Evolutionary conservation across 2,329 filamentous ascomycete genomes (phyloP).

Genomic region (Penicillium sp.): DNA sequence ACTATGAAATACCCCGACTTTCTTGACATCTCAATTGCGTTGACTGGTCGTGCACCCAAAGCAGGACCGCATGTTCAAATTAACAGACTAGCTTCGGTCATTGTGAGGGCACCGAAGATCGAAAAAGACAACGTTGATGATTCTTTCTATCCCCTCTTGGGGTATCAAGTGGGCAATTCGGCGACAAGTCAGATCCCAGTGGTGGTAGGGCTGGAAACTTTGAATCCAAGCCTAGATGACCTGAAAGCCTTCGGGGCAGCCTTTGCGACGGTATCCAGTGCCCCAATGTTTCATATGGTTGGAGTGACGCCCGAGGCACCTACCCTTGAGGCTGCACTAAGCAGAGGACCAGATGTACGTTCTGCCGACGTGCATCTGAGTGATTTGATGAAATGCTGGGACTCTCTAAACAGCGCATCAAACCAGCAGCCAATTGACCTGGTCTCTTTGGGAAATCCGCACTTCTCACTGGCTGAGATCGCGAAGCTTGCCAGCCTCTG

Average conservation of each 20-base stretch:
- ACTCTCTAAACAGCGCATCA: background rate
- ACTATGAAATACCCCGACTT: constrained; percentile 51
- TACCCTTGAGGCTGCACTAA: background rate
- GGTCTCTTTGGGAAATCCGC: constrained; percentile 49
- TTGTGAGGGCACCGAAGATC: constrained; percentile 27
- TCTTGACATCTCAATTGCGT: constrained; percentile 46
- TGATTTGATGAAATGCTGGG: background rate
- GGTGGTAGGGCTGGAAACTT: constrained; percentile 35
- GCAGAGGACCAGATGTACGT: background rate
- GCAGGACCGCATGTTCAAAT: constrained; percentile 9
- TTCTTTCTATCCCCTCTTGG: constrained; percentile 42
- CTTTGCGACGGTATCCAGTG: constrained; percentile 34
- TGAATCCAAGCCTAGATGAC: constrained; percentile 27
- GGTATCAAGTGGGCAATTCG: constrained; percentile 36
- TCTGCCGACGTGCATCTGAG: background rate
- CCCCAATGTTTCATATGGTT: constrained; percentile 49
- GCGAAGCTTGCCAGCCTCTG: constrained; percentile 33
- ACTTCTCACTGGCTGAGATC: constrained; percentile 45
- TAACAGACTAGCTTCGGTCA: constrained; percentile 11
- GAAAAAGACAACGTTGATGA: constrained; percentile 28
- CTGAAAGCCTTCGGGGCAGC: constrained; percentile 49
- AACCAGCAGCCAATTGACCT: constrained; percentile 19
- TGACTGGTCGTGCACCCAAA: constrained; percentile 37
- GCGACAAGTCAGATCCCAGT: constrained; percentile 36
- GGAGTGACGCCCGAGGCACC: constrained; percentile 42